Conservation (phyloP, 2,329 filamentous ascomycete species). For the Neurospora sp. region DNA sequence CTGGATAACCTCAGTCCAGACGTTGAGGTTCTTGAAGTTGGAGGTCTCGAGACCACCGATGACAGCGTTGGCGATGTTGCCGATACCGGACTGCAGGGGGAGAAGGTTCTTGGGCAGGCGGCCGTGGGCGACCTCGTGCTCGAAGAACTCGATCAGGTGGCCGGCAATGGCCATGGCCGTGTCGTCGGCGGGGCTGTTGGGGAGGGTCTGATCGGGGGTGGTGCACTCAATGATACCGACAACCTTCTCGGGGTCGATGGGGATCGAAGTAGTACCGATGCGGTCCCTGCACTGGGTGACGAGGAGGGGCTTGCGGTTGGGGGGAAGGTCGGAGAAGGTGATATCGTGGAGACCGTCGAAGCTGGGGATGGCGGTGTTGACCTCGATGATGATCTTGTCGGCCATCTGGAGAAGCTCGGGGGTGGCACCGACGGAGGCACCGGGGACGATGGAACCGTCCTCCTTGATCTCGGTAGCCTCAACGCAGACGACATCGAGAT, state of each 20-base stretch:
- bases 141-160: slow-evolving; percentile 72
- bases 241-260: slow-evolving; percentile 72
- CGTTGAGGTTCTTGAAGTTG: slow-evolving; percentile 78
- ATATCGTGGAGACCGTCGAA: slow-evolving; percentile 89
- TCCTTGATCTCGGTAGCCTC: slow-evolving; percentile 82
- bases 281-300: slow-evolving; percentile 80
- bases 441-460: slow-evolving; percentile 80
- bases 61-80: slow-evolving; percentile 89
- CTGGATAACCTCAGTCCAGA: slow-evolving; percentile 90
- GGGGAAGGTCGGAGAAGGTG: slow-evolving; percentile 77
- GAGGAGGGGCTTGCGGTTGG: slow-evolving; percentile 71
- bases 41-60: slow-evolving; percentile 72
- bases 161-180: slow-evolving; percentile 61
- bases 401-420: slow-evolving; percentile 85
- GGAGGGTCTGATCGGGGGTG: slow-evolving; percentile 65
- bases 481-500: slow-evolving; percentile 70
- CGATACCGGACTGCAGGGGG: slow-evolving; percentile 78
- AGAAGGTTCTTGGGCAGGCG: slow-evolving; percentile 68
- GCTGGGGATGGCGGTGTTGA: slow-evolving; percentile 76
- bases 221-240: slow-evolving; percentile 77
- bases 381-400: slow-evolving; percentile 87
- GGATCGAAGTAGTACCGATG: slow-evolving; percentile 73
- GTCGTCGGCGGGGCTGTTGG: slow-evolving; percentile 68
- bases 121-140: slow-evolving; percentile 73
- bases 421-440: slow-evolving; percentile 74